Evolutionary conservation across 2,329 filamentous ascomycete genomes (phyloP).

Genomic region (Fusarium foetens): DNA sequence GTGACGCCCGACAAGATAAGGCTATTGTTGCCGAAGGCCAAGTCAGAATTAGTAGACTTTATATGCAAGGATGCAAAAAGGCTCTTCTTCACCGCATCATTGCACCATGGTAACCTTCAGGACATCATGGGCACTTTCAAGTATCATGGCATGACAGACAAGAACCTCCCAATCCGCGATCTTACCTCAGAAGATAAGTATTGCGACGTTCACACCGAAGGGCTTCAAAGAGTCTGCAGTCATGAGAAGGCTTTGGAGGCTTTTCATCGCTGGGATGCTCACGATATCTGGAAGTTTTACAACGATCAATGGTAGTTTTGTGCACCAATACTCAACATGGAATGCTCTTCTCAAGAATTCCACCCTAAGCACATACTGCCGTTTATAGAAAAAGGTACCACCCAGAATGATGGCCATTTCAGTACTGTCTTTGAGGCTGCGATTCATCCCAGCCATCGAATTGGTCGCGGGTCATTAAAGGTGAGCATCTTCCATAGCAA

Average conservation of each 20-base stretch:
- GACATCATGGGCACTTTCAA: not conserved
- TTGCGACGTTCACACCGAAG: not conserved
- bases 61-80: not conserved
- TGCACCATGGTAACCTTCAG: not conserved
- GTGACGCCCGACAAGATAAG: not conserved
- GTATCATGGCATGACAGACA: not conserved
- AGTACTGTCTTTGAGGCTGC: conserved; percentile 11
- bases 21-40: not conserved
- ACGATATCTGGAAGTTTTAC: not conserved
- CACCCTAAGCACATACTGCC: not conserved
- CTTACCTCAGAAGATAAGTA: not conserved
- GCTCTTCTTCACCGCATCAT: not conserved
- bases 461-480: not conserved
- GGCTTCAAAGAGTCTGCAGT: not conserved
- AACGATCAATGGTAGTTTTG: conserved; percentile 7
- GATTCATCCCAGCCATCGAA: conserved; percentile 15
- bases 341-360: not conserved
- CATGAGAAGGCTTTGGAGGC: not conserved
- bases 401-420: conserved; percentile 21
- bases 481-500: not conserved
- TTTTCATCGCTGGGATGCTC: conserved; percentile 5
- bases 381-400: not conserved
- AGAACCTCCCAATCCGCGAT: conserved; percentile 2
- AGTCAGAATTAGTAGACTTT: not conserved
- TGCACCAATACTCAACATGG: not conserved